Conservation (phyloP, 2,329 filamentous ascomycete species). For the Mycosphaerella sp. region DNA sequence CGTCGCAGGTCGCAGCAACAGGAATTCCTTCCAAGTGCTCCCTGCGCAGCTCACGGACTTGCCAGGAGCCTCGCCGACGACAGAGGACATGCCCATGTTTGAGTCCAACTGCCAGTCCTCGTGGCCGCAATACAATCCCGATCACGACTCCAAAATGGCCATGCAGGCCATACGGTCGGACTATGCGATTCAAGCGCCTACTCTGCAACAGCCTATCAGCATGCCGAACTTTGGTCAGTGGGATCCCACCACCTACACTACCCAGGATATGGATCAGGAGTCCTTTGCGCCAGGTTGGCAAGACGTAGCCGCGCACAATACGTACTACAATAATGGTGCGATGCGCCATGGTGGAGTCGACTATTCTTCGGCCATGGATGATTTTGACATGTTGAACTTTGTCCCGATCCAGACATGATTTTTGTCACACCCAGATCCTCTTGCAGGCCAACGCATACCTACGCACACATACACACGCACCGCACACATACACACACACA, state of each 20-base stretch:
- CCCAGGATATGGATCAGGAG: background rate
- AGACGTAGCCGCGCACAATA: slow-evolving; percentile 7
- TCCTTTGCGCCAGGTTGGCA: slow-evolving; percentile 30
- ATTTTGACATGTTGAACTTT: background rate
- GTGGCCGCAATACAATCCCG: slow-evolving; percentile 21
- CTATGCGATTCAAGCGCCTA: slow-evolving; percentile 19
- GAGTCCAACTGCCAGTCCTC: slow-evolving; percentile 31
- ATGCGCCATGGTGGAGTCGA: slow-evolving; percentile 19
- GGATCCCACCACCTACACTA: background rate
- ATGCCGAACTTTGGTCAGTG: background rate
- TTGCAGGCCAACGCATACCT: background rate
- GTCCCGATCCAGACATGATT: slow-evolving; percentile 6
- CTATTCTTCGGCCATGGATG: slow-evolving; percentile 3
- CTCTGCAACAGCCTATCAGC: slow-evolving; percentile 7
- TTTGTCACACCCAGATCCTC: background rate
- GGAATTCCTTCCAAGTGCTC: slow-evolving; percentile 9
- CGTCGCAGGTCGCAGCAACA: slow-evolving; percentile 16
- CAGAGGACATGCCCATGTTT: slow-evolving; percentile 26
- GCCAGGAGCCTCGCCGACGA: slow-evolving; percentile 14
- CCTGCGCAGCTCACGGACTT: slow-evolving; percentile 5
- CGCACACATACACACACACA: too few relatives aligned
- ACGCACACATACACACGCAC: too few relatives aligned
- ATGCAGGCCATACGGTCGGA: slow-evolving; percentile 14
- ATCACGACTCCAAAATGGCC: slow-evolving; percentile 13
- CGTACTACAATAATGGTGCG: slow-evolving; percentile 5